Evolutionary conservation across 2,329 filamentous ascomycete genomes (phyloP).

Genomic region (Aureobasidium melanogenum): DNA sequence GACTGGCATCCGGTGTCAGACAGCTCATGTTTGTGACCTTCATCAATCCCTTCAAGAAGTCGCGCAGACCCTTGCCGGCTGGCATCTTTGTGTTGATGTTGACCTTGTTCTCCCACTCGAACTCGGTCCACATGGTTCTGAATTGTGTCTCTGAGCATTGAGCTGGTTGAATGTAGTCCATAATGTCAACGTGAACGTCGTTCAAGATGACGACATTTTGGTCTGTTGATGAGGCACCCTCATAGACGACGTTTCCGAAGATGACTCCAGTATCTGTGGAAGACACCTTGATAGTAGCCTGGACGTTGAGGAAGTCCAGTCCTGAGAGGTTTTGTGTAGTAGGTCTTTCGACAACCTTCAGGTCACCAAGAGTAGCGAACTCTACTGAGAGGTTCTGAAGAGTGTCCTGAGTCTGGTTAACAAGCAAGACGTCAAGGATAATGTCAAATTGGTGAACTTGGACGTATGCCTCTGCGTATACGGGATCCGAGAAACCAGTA

Average conservation of each 20-base stretch:
- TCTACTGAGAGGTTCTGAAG: constrained; percentile 95
- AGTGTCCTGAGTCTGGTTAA: constrained; percentile 95
- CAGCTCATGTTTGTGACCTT: constrained; percentile 98
- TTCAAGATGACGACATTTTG: constrained; percentile 97
- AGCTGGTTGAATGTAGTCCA: constrained; percentile 99
- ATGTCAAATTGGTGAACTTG: constrained; percentile 99
- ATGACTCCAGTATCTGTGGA: constrained; percentile 98
- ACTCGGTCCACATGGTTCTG: constrained; percentile 99
- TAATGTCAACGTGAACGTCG: constrained; percentile 96
- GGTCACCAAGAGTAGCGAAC: constrained; percentile 93
- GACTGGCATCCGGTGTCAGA: constrained; percentile 86
- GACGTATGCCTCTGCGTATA: constrained; percentile 98
- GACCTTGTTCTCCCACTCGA: constrained; percentile 99
- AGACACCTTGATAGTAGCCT: constrained; percentile 97
- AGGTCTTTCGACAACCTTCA: constrained; percentile 94
- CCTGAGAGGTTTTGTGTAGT: constrained; percentile 92
- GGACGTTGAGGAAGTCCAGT: constrained; percentile 96
- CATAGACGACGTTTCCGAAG: constrained; percentile 97
- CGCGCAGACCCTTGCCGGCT: constrained; percentile 71
- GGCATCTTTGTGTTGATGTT: constrained; percentile 88
- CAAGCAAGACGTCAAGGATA: constrained; percentile 86
- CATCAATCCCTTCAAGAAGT: constrained; percentile 93
- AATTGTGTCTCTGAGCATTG: constrained; percentile 97
- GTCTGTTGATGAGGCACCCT: constrained; percentile 83
- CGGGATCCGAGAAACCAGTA: constrained; percentile 94